Base-by-base conservation (phyloP, 768 basidiomycete genomes). In the Leucocoprinus sp. region DNA sequence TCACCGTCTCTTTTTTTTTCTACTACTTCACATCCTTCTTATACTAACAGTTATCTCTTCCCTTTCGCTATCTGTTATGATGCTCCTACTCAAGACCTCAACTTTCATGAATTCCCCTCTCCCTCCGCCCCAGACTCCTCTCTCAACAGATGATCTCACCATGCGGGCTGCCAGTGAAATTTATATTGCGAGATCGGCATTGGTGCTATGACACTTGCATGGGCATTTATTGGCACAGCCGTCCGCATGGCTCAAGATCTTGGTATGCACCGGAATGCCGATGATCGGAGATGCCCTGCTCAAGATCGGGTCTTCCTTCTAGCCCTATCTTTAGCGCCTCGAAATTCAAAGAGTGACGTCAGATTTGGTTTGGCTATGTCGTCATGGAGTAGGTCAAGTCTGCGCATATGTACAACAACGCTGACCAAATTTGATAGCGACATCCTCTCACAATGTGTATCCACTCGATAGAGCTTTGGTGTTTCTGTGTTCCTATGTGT, bases 211-310 rank as follows among this genome's bases (percentile, higher is more conserved):
- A 82, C 84, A 6, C 78, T 84, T 60, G 82, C 86, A 24, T 93
- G 90, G 91, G 73, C 80, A 9, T 89, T 84, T 57, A 75, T 81
- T 15, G 89, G 90, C 8, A 86, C 88, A 82, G 89, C 84, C 0
- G 81, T 93, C 27, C 75, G 91, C n/a, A 91, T 93, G 88, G 88
- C 88, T 12, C 88, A 89, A 62, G 88, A 91, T 61, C 61, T 91
- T 44, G 88, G 88, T 6, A 76, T 91, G 74, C 88, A 91, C 56
- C 74, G 85, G 27, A 74, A 72, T 52, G 84, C 89, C 23, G 87
- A 90, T 56, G 78, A 80, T 22, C 91, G 88, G 87, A 73, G 74
- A 15, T 63, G 80, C 21, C 74, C 60, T 45, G 76, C 69, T 12
- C 68, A n/a, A n/a, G n/a, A n/a, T n/a, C n/a, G n/a, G n/a, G n/a